A percentile compares a stretch with the other conserved stretches of the same genome.
phyloP scores from a whole-genome alignment of 1,284 basidiomycete genomes.

The Schizophyllum commune region DNA sequence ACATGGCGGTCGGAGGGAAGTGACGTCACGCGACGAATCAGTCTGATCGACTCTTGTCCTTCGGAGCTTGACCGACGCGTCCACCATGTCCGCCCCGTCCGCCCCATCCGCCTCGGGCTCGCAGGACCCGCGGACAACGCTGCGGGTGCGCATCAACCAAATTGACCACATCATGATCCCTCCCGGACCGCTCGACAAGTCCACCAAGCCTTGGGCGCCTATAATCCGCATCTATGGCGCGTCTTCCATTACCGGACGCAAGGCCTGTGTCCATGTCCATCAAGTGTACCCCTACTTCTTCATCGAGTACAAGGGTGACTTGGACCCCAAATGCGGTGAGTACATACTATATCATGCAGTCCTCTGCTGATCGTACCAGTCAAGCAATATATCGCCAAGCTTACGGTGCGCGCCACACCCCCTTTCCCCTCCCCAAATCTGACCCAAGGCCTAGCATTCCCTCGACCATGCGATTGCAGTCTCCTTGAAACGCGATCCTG shows the following conservation, averaged over 20 bases:
- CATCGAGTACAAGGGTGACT: constrained; percentile 56
- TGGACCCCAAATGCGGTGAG: constrained; percentile 37
- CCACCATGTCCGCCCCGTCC: background rate
- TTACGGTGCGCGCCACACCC: constrained; percentile 28
- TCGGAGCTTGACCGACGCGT: background rate
- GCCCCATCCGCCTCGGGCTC: background rate
- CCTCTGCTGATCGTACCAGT: constrained; percentile 34
- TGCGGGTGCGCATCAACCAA: constrained; percentile 48
- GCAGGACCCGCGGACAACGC: background rate
- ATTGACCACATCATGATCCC: constrained; percentile 56
- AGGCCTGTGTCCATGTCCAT: constrained; percentile 86
- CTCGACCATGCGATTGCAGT: constrained; percentile 75
- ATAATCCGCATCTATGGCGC: constrained; percentile 85
- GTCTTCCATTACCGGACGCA: constrained; percentile 62
- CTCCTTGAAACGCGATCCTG: constrained; percentile 59
- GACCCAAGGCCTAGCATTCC: constrained; percentile 27
- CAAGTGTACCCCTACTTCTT: constrained; percentile 82
- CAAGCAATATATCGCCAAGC: constrained; percentile 54
- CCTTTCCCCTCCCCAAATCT: background rate
- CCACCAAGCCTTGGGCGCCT: constrained; percentile 58
- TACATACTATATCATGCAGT: constrained; percentile 1
- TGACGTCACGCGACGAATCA: background rate
- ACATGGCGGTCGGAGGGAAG: background rate
- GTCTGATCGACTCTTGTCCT: background rate
- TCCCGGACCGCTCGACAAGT: constrained; percentile 58